Percentiles rank a stretch among this genome's conserved stretches.
Evolutionary conservation across 129 eudicot species (phyloP).

Genomic region (Chrysanthemum makinoi): DNA sequence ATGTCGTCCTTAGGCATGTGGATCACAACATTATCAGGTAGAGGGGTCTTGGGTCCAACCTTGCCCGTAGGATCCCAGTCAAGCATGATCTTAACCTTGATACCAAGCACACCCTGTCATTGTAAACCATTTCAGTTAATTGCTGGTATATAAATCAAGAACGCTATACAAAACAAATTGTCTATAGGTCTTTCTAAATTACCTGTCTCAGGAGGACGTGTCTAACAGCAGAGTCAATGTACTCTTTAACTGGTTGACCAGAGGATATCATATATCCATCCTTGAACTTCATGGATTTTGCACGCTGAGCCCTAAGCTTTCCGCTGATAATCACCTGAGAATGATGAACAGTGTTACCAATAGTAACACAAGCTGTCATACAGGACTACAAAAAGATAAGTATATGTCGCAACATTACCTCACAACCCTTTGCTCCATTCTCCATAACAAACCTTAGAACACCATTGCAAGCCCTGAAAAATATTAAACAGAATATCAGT

Average conservation of each 20-base stretch:
- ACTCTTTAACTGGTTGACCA: constrained; percentile 70
- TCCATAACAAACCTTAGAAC: constrained; percentile 63
- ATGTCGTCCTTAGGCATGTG: constrained; percentile 45
- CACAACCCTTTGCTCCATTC: constrained; percentile 74
- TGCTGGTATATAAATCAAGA: background rate
- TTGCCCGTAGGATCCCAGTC: constrained; percentile 57
- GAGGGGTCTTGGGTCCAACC: constrained; percentile 52
- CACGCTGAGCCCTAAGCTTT: constrained; percentile 72
- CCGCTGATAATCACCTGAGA: constrained; percentile 55
- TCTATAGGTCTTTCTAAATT: background rate
- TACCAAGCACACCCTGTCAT: constrained; percentile 55
- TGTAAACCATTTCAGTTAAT: background rate
- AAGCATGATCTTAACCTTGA: constrained; percentile 58
- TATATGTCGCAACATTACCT: constrained; percentile 12
- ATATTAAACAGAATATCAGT: background rate
- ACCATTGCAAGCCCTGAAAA: constrained; percentile 65
- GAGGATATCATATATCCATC: constrained; percentile 76
- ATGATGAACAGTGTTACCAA: no score
- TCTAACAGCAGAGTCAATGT: constrained; percentile 69
- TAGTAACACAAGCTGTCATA: no score
- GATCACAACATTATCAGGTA: constrained; percentile 49
- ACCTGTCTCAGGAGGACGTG: constrained; percentile 77
- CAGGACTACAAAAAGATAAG: no score
- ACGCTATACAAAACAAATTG: background rate
- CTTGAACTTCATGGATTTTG: constrained; percentile 74